Base-by-base conservation (phyloP, 768 basidiomycete species). In the Lentinus brumalis region DNA sequence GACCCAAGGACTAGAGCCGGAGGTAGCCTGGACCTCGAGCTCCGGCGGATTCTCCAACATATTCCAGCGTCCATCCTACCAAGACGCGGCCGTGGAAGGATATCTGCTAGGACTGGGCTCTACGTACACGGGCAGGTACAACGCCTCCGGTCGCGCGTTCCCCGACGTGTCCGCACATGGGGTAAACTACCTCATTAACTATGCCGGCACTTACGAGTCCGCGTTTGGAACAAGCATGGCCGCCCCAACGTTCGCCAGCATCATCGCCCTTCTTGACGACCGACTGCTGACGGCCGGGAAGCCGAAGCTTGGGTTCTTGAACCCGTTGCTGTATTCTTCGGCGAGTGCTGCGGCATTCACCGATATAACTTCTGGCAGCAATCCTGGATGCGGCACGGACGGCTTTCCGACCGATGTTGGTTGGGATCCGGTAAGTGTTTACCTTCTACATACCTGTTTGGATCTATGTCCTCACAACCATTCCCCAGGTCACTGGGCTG, bases 101-200 rank as follows among this genome's bases (percentile, higher is more conserved):
- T 82, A 77, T 70, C 69, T 82, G 18, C 56, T 66, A 16, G 60
- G 58, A 18, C 66, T 78, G 53, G 73, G 70, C 51, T 59, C 46
- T 52, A 67, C 67, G 3, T 66, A 70, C 61, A 30, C 40, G 0
- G 76, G 76, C 21, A 57, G 65, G 35, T 77, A 73, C 62, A 71
- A 67, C 60, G 39, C 50, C 50, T 71, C 58, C 68, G 78, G 78
- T 30, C 80, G 81, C 44, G 79, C 64, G 1, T 83, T 75, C 70
- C 82, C 83, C 29, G 81, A 83, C 68, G 69, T 83, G 46, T 69
- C 79, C 31, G 79, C 82, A 8, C 68, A 71, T 53, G 76, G 71
- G 4, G 47, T 70, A 35, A 69, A 71, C 59, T 70, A 72, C 53
- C 61, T 65, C 60, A 69, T 75, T 51, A 56, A 69, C 44, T 21